Evolutionary conservation across 768 basidiomycete species (phyloP).

Genomic region (Multifurca ochricompacta): DNA sequence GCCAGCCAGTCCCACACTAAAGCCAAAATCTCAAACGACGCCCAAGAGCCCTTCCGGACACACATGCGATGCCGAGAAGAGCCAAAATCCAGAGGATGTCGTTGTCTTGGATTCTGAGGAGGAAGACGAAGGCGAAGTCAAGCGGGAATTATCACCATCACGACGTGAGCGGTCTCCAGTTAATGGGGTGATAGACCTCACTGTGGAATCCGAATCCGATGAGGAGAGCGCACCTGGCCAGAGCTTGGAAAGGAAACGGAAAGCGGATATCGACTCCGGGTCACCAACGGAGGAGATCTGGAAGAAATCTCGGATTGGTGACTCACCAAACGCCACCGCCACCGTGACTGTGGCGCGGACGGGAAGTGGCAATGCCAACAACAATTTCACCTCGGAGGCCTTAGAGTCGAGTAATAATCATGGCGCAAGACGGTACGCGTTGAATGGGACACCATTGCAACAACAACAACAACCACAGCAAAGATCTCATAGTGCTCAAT

Average conservation of each 20-base stretch:
- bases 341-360: conserved; percentile 13
- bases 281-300: conserved; percentile 62
- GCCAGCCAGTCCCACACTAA: not conserved
- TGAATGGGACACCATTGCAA: conserved; percentile 15
- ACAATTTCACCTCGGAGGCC: conserved; percentile 10
- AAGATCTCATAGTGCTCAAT: conserved; percentile 7
- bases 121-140: conserved; percentile 62
- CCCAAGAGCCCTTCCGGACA: not conserved
- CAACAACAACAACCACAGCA: too few species aligned
- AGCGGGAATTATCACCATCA: conserved; percentile 66
- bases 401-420: conserved; percentile 13
- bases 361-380: conserved; percentile 18
- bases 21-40: not conserved
- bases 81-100: conserved; percentile 39
- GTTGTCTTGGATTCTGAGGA: conserved; percentile 71
- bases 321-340: conserved; percentile 13
- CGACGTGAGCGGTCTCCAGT: conserved; percentile 26
- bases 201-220: conserved; percentile 71
- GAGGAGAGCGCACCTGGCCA: conserved; percentile 45
- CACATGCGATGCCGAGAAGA: conserved; percentile 26
- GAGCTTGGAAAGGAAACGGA: conserved; percentile 53
- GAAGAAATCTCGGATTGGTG: conserved; percentile 54
- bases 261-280: conserved; percentile 39
- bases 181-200: conserved; percentile 67
- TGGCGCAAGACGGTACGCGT: conserved; percentile 17